phyloP scores from a whole-genome alignment of 441 rosid genomes.

The Aleurites moluccanus region DNA sequence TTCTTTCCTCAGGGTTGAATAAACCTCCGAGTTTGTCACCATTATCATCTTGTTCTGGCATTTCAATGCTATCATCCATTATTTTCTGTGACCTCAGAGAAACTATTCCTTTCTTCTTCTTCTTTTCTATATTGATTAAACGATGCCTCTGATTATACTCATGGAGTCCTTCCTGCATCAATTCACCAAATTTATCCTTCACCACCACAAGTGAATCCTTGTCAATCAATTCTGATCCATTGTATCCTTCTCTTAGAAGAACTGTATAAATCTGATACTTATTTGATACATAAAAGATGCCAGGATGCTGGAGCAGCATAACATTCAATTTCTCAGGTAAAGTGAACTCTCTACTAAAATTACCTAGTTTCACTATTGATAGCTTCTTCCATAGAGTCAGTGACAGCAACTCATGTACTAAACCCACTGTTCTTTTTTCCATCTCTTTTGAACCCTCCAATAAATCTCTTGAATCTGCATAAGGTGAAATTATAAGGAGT shows the following conservation, averaged over 20 bases:
- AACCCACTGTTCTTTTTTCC: constrained; percentile 72
- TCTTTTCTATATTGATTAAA: constrained; percentile 62
- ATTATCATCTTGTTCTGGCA: constrained; percentile 43
- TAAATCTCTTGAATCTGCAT: constrained; percentile 37
- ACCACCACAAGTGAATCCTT: constrained; percentile 80
- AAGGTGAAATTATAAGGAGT: constrained; percentile 78
- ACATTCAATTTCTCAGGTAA: constrained; percentile 73
- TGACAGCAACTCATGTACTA: constrained; percentile 77
- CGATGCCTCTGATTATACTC: constrained; percentile 61
- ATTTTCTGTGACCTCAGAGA: constrained; percentile 35
- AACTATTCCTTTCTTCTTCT: constrained; percentile 51
- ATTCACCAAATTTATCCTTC: constrained; percentile 82
- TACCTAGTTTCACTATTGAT: constrained; percentile 71
- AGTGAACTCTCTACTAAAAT: constrained; percentile 78
- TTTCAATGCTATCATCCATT: constrained; percentile 38
- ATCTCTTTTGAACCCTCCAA: constrained; percentile 62
- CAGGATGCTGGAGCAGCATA: constrained; percentile 76
- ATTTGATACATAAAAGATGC: constrained; percentile 77
- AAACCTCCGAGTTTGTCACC: constrained; percentile 51
- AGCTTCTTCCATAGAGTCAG: constrained; percentile 82
- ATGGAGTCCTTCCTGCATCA: constrained; percentile 90
- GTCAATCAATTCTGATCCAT: constrained; percentile 68
- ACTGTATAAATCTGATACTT: constrained; percentile 82
- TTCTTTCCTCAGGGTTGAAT: constrained; percentile 82
- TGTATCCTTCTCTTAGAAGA: constrained; percentile 76